These are phyloP conservation scores for Sporisorium scitamineum DNA, from an alignment of 1,284 basidiomycete genomes.

Conservation along the genomic window DNA sequence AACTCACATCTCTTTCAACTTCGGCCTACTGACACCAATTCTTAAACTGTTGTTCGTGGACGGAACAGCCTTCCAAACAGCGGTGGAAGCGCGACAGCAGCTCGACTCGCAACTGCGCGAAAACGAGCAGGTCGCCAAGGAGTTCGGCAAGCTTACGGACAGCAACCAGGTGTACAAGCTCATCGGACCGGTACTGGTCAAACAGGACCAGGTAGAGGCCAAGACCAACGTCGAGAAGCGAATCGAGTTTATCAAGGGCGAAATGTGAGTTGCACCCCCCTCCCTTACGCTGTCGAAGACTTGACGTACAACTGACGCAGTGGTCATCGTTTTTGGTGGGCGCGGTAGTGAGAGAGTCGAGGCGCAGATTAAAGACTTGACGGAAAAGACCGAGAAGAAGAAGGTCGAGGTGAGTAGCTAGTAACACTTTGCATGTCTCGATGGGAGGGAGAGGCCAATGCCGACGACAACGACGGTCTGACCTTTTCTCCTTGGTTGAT, in stretches of 20 bases:
- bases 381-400: constrained; percentile 55
- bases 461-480: constrained; percentile 3
- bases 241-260: constrained; percentile 86
- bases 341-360: constrained; percentile 49
- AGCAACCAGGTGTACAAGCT: constrained; percentile 91
- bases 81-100: constrained; percentile 60
- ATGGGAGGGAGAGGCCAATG: neutral
- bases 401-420: constrained; percentile 48
- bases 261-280: constrained; percentile 79
- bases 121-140: constrained; percentile 93
- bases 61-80: constrained; percentile 48
- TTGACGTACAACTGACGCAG: neutral
- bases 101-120: constrained; percentile 81
- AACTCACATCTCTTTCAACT: no score
- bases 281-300: no score
- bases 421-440: neutral
- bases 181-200: constrained; percentile 88
- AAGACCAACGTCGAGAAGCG: constrained; percentile 90
- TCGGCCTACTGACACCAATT: neutral
- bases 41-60: neutral
- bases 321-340: neutral
- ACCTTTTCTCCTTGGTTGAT: neutral
- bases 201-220: constrained; percentile 89
- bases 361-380: constrained; percentile 52
- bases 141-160: constrained; percentile 81